These are phyloP conservation scores for Dryas alaskensis DNA, from an alignment of 306 rosid genomes.

Conservation along the genomic window DNA sequence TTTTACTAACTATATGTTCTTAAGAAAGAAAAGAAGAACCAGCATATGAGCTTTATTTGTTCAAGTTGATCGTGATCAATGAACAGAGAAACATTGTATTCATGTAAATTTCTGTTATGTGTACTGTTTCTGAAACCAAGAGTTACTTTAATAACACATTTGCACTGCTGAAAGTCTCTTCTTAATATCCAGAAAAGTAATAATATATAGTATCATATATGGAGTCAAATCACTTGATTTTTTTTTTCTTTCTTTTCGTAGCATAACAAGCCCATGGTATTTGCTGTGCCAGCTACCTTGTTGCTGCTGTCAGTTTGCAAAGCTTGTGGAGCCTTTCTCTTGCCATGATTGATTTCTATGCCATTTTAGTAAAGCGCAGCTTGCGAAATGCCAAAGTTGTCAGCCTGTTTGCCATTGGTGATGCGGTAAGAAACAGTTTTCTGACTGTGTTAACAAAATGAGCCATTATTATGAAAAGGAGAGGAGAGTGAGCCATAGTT, in stretches of 20 bases:
- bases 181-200: too few species aligned
- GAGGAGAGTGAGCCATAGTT: not conserved
- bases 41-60: too few species aligned
- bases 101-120: too few species aligned
- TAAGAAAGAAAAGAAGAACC: too few species aligned
- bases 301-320: slow-evolving; percentile 59
- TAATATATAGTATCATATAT: not conserved
- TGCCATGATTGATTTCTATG: slow-evolving; percentile 48
- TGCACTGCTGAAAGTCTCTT: not conserved
- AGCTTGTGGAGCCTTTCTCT: slow-evolving; percentile 57
- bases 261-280: slow-evolving; percentile 29
- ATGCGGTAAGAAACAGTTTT: slow-evolving; percentile 44
- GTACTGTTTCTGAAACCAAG: too few species aligned
- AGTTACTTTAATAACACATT: too few species aligned
- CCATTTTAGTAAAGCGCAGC: slow-evolving; percentile 55
- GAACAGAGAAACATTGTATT: too few species aligned
- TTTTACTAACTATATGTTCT: too few species aligned
- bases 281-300: slow-evolving; percentile 51
- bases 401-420: slow-evolving; percentile 55
- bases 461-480: not conserved
- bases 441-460: slow-evolving; percentile 14
- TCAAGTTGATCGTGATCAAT: too few species aligned
- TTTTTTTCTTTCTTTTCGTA: too few species aligned
- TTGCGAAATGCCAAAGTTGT: slow-evolving; percentile 43
- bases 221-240: too few species aligned